Evolutionary conservation across 139 green algal species (phyloP).

Genomic region (Eudorina sp.): DNA sequence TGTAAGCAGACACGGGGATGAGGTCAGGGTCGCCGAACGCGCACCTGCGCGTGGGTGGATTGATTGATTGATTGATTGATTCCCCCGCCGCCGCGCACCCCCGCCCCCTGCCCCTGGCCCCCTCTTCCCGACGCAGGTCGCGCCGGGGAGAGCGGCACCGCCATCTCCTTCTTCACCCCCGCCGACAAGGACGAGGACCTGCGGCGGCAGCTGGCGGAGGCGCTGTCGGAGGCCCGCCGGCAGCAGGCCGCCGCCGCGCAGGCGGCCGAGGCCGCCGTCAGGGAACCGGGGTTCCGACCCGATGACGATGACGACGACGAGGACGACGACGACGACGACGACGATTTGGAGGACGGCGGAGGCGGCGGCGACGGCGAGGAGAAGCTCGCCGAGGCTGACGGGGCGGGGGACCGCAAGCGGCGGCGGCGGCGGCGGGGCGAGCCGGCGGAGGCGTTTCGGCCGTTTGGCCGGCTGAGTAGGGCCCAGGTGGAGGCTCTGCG

Average conservation of each 20-base stretch:
- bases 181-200: constrained; percentile 40
- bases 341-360: background rate
- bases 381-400: no score
- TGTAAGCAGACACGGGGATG: no score
- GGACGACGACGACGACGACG: background rate
- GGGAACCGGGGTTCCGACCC: constrained; percentile 26
- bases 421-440: constrained; percentile 47
- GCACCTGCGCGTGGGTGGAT: no score
- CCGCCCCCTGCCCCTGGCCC: no score
- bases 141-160: constrained; percentile 78
- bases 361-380: background rate
- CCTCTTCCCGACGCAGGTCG: constrained; percentile 64
- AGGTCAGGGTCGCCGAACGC: no score
- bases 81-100: no score
- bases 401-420: background rate
- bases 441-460: constrained; percentile 51
- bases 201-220: constrained; percentile 8
- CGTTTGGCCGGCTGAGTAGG: constrained; percentile 68
- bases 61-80: no score
- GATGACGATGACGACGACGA: constrained; percentile 40
- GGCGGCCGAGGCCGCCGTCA: background rate
- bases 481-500: constrained; percentile 74
- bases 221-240: background rate
- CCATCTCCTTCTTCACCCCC: constrained; percentile 76
- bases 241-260: background rate